These are phyloP conservation scores for Hymenoscyphus albidus DNA, from an alignment of 2,329 filamentous ascomycete genomes.

Conservation along the genomic window DNA sequence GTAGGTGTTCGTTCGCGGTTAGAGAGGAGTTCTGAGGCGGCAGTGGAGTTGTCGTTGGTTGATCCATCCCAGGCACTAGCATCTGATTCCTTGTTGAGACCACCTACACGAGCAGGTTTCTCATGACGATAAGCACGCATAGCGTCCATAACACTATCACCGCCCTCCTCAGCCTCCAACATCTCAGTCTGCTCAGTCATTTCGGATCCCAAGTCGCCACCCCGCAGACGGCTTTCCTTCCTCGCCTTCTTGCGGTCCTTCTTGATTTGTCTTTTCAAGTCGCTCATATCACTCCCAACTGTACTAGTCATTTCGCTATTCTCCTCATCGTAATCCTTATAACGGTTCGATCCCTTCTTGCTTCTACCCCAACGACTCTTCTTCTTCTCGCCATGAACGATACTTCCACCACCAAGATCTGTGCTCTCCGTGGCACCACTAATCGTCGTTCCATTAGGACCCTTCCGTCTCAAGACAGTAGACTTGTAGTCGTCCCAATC, in stretches of 20 bases:
- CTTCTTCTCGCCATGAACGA: conserved; percentile 65
- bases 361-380: conserved; percentile 20
- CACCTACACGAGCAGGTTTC: conserved; percentile 80
- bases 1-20: conserved; percentile 56
- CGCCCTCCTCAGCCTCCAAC: conserved; percentile 38
- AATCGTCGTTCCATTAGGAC: conserved; percentile 82
- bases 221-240: conserved; percentile 12
- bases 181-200: conserved; percentile 37
- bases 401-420: conserved; percentile 78
- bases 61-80: conserved; percentile 75
- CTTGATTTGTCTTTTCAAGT: conserved; percentile 33
- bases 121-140: conserved; percentile 83
- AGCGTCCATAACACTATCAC: conserved; percentile 61
- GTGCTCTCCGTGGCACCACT: conserved; percentile 80
- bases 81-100: conserved; percentile 79
- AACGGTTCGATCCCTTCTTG: conserved; percentile 21
- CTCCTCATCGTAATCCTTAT: conserved; percentile 36
- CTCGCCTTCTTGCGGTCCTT: conserved; percentile 27
- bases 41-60: conserved; percentile 48
- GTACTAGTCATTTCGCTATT: conserved; percentile 21
- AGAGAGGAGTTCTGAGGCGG: conserved; percentile 49
- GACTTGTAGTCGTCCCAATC: conserved; percentile 99
- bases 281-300: conserved; percentile 26
- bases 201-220: conserved; percentile 14
- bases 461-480: conserved; percentile 83